Base-by-base conservation (phyloP, 1,139 yeast genomes). In the Yamadazyma dushanensis region DNA sequence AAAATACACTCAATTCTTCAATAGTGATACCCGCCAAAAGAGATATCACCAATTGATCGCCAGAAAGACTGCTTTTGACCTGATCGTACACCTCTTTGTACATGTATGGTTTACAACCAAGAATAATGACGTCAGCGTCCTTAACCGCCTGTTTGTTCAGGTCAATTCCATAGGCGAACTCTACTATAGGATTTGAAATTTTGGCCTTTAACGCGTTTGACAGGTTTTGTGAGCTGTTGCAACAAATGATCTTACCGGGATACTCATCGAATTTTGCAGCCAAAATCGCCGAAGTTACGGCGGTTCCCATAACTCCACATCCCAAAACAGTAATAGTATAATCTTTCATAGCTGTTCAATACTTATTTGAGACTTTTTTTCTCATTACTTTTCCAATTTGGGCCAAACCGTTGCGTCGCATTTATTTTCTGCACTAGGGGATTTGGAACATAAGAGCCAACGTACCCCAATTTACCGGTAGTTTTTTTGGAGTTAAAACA, bases 261-360 rank as follows among this genome's bases (percentile, higher is more conserved):
- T 66, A 66, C n/a, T 80, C 76, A n/a, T 65, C 64, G 41, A 74
- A 66, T 18, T 59, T 46, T n/a, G 65, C 50, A 41, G 51, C 70
- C 51, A 63, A 71, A 36, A 90, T 83, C 15, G 97, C 96, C 11
- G 88, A 74, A 26, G 86, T 75, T 31, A 92, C 88, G n/a, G 98
- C 97, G 21, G 94, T 84, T 40, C 98, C 97, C 92, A 92, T 87
- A 38, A 87, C 90, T 39, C 99, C 99, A 51, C 95, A 80, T 29
- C 97, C 99, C 39, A 92, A 71, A 18, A 92, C 82, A 13, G 94
- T 76, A 38, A 92, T 66, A 3, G 92, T 84, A 58, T 76, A 80
- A 40, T 73, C 71, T 41, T 65, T 51, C 71, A 63, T 61, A 23
- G 24, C 17, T 15, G 11, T n/a, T 18, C 4, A 16, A 8, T 8